These are phyloP conservation scores for Podaxis sp. DNA, from an alignment of 768 basidiomycete species.

Conservation along the genomic window DNA sequence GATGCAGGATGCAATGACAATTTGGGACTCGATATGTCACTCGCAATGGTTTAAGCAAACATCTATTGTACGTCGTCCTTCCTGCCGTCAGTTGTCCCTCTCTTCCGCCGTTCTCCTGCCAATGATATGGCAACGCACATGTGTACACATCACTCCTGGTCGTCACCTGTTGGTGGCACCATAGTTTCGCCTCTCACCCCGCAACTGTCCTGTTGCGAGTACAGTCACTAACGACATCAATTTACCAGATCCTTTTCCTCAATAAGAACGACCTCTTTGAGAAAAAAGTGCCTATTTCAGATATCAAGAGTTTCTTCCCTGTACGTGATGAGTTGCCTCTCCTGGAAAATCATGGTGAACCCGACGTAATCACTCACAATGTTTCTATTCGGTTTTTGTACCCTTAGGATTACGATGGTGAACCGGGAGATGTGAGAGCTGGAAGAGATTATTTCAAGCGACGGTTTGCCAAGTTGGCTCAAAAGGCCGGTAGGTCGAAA, in stretches of 20 bases:
- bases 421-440: slow-evolving; percentile 64
- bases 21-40: slow-evolving; percentile 98
- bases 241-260: slow-evolving; percentile 81
- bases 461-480: slow-evolving; percentile 78
- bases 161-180: too few species aligned
- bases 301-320: slow-evolving; percentile 88
- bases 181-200: too few species aligned
- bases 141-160: neutral
- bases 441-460: slow-evolving; percentile 90
- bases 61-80: slow-evolving; percentile 64
- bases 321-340: slow-evolving; percentile 36
- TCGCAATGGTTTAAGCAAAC: slow-evolving; percentile 97
- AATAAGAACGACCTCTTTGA: slow-evolving; percentile 96
- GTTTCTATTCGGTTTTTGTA: slow-evolving; percentile 7
- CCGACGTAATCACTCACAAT: neutral
- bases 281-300: slow-evolving; percentile 75
- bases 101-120: slow-evolving; percentile 23
- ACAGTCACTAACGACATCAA: neutral
- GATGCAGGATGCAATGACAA: slow-evolving; percentile 99
- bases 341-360: neutral
- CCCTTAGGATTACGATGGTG: slow-evolving; percentile 79
- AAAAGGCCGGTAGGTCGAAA: slow-evolving; percentile 81
- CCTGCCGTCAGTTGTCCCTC: neutral
- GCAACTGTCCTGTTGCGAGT: too few species aligned
- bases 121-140: neutral